phyloP scores from a whole-genome alignment of 108 stramenopile species.

The Nitzschia sp. region DNA sequence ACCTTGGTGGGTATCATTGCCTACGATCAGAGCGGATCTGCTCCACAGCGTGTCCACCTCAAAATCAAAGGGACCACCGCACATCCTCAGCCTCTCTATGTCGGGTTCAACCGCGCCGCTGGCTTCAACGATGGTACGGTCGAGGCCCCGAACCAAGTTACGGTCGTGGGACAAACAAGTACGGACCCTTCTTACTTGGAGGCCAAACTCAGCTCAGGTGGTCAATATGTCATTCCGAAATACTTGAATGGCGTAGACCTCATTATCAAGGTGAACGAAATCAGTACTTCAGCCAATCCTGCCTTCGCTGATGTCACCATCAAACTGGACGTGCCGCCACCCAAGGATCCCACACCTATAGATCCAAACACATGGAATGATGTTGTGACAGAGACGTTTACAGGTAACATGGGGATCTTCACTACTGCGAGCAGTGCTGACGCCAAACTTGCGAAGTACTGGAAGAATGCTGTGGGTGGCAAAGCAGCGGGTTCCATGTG shows the following conservation, averaged over 20 bases:
- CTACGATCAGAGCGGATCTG: not conserved
- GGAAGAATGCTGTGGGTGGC: no score
- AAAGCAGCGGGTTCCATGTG: no score
- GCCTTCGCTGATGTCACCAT: not conserved
- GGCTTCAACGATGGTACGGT: conserved; percentile 48
- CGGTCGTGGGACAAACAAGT: not conserved
- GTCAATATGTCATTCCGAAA: conserved; percentile 23
- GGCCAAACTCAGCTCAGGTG: conserved; percentile 36
- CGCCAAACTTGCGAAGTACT: no score
- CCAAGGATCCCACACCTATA: no score
- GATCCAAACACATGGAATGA: no score
- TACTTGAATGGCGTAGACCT: conserved; percentile 11
- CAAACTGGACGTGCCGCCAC: not conserved
- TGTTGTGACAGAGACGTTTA: no score
- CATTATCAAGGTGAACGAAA: not conserved
- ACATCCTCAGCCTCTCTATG: conserved; percentile 1
- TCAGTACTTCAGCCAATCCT: not conserved
- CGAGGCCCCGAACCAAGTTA: conserved; percentile 46
- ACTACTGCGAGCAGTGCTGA: no score
- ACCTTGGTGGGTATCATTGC: not conserved
- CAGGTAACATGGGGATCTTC: no score
- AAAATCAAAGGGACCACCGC: not conserved
- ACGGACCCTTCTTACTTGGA: conserved; percentile 28
- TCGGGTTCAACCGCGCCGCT: conserved; percentile 43
- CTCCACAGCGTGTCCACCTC: not conserved